These are phyloP conservation scores for Cryomyces minteri DNA, from an alignment of 495 filamentous ascomycete genomes.

Conservation along the genomic window DNA sequence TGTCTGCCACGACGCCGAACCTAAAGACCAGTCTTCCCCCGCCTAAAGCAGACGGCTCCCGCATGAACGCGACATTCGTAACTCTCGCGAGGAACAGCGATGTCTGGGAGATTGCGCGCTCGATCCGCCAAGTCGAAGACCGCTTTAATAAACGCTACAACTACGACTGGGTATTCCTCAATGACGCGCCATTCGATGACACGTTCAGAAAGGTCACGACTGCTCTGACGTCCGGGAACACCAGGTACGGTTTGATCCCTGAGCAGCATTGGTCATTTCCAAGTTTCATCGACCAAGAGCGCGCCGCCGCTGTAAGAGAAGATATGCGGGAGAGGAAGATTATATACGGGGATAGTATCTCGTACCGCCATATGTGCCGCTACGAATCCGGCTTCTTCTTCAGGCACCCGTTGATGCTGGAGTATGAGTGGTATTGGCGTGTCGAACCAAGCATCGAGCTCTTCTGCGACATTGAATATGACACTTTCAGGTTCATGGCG, in stretches of 20 bases:
- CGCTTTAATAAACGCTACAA: conserved; percentile 91
- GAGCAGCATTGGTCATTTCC: conserved; percentile 32
- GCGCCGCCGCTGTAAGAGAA: conserved; percentile 35
- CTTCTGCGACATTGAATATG: conserved; percentile 28
- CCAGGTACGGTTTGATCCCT: conserved; percentile 58
- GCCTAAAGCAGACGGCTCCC: conserved; percentile 36
- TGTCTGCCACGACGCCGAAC: conserved; percentile 10
- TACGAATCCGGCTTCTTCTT: conserved; percentile 33
- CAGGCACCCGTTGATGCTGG: conserved; percentile 24
- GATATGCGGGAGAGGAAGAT: conserved; percentile 30
- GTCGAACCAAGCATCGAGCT: conserved; percentile 27
- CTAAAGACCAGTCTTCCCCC: conserved; percentile 23
- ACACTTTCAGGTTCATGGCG: conserved; percentile 27
- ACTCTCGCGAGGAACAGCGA: conserved; percentile 85
- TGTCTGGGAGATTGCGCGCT: conserved; percentile 89
- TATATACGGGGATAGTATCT: conserved; percentile 70
- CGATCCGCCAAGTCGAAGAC: conserved; percentile 89
- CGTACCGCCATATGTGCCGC: conserved; percentile 32
- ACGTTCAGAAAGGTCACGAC: conserved; percentile 84
- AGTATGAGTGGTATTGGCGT: conserved; percentile 31
- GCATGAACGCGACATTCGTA: conserved; percentile 93
- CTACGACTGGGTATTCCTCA: conserved; percentile 99
- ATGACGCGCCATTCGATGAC: conserved; percentile 83
- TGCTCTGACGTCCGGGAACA: conserved; percentile 73
- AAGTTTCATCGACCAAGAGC: conserved; percentile 34